Evolutionary conservation across 2,329 filamentous ascomycete genomes (phyloP).

Genomic region (Paramyrothecium sp.): DNA sequence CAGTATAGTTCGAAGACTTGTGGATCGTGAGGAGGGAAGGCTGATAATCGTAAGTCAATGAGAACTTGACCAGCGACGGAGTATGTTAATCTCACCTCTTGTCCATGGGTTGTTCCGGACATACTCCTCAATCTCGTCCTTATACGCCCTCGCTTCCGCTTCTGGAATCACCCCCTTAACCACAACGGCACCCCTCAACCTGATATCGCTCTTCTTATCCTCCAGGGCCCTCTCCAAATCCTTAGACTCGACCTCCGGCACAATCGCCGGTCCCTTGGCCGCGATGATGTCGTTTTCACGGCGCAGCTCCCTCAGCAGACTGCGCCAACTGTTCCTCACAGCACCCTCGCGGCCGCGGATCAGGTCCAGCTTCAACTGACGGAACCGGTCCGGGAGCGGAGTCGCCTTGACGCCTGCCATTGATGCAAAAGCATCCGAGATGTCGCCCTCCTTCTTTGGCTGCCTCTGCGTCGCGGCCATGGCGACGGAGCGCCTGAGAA

Average conservation of each 20-base stretch:
- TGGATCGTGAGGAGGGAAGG: constrained; percentile 64
- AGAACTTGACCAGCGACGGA: background rate
- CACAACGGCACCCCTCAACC: constrained; percentile 61
- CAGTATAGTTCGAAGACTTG: constrained; percentile 77
- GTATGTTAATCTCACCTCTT: constrained; percentile 34
- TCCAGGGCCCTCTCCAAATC: constrained; percentile 38
- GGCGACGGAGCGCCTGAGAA: constrained; percentile 14
- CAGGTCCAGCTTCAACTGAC: constrained; percentile 53
- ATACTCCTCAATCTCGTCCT: constrained; percentile 64
- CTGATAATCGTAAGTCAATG: constrained; percentile 26
- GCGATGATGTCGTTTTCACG: constrained; percentile 48
- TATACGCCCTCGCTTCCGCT: constrained; percentile 61
- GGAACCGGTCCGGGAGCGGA: constrained; percentile 54
- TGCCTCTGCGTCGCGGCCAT: constrained; percentile 10
- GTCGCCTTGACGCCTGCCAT: constrained; percentile 45
- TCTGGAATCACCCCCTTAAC: constrained; percentile 65
- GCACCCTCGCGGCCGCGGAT: constrained; percentile 46
- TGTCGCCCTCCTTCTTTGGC: constrained; percentile 57
- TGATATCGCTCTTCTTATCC: constrained; percentile 45
- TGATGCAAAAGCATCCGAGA: constrained; percentile 61
- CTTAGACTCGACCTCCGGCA: constrained; percentile 51
- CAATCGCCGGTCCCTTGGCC: constrained; percentile 40
- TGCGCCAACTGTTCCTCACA: constrained; percentile 47
- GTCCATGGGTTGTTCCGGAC: constrained; percentile 61
- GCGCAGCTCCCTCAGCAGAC: constrained; percentile 42